Conservation (phyloP, 177 flowering plant species). For the Vitis hybrid region DNA sequence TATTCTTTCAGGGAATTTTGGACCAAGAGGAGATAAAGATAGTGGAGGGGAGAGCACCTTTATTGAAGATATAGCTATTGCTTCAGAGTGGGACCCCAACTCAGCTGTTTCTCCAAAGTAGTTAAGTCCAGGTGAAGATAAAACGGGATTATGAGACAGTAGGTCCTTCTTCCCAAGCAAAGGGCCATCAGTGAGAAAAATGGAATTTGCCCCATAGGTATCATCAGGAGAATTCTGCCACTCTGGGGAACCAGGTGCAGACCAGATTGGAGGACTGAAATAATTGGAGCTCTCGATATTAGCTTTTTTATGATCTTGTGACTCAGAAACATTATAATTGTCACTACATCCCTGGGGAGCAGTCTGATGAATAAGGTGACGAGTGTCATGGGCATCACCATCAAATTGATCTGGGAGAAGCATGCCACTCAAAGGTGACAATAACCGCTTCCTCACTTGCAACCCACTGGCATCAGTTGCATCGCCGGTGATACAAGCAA, state of each 20-base stretch:
- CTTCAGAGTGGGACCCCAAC: constrained; percentile 21
- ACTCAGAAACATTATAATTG: constrained; percentile 14
- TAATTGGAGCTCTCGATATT: constrained; percentile 36
- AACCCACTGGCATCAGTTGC: constrained; percentile 38
- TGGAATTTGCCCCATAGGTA: constrained; percentile 20
- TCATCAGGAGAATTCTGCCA: constrained; percentile 28
- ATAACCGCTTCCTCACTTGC: constrained; percentile 57
- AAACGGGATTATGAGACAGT: constrained; percentile 19
- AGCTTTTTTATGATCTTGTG: constrained; percentile 62
- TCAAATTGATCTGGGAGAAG: constrained; percentile 35
- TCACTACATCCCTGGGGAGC: constrained; percentile 13
- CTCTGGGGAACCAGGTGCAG: constrained; percentile 32
- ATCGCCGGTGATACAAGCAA: constrained; percentile 15
- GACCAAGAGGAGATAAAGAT: constrained; percentile 84
- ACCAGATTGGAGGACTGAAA: constrained; percentile 29
- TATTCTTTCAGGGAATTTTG: constrained; percentile 48
- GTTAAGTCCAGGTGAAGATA: constrained; percentile 24
- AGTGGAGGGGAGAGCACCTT: constrained; percentile 40
- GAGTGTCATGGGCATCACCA: constrained; percentile 58
- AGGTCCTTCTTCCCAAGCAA: constrained; percentile 38
- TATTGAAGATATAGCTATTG: constrained; percentile 34
- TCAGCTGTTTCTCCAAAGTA: constrained; percentile 22
- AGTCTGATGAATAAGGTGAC: constrained; percentile 15
- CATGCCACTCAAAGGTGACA: constrained; percentile 70
- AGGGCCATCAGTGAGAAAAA: constrained; percentile 66